These are phyloP conservation scores for Talaromyces verruculosus DNA, from an alignment of 2,329 filamentous ascomycete species.

Conservation along the genomic window DNA sequence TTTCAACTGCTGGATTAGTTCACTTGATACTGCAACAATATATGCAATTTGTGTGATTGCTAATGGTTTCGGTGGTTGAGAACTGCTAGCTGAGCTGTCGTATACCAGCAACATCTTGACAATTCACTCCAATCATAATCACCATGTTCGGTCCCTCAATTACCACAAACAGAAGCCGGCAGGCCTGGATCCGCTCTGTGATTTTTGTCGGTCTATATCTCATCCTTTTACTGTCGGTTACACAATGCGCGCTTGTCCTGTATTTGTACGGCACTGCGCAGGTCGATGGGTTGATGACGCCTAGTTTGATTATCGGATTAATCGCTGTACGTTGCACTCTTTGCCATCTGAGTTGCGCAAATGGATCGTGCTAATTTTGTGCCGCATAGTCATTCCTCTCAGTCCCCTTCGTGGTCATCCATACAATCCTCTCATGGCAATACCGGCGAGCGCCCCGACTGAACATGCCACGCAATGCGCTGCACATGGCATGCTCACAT, in stretches of 20 bases:
- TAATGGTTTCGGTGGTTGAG: neutral
- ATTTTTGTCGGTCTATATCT: constrained; percentile 40
- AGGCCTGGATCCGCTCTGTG: constrained; percentile 36
- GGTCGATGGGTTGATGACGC: constrained; percentile 42
- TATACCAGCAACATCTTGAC: neutral
- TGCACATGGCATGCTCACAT: constrained; percentile 39
- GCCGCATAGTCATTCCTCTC: constrained; percentile 37
- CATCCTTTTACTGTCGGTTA: constrained; percentile 37
- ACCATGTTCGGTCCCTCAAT: constrained; percentile 14
- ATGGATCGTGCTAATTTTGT: neutral
- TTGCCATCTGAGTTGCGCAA: too few relatives aligned
- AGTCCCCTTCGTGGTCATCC: constrained; percentile 37
- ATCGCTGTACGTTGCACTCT: constrained; percentile 30
- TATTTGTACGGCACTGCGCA: constrained; percentile 36
- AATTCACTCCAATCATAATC: neutral
- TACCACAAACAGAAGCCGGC: neutral
- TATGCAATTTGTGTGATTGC: neutral
- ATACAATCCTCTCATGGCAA: constrained; percentile 43
- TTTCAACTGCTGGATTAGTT: neutral
- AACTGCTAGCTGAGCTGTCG: neutral
- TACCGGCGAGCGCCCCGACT: constrained; percentile 36
- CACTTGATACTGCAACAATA: neutral
- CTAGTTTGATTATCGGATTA: constrained; percentile 38
- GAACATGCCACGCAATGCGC: constrained; percentile 32
- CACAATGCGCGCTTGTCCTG: constrained; percentile 36